Conservation (phyloP, 1,284 basidiomycete species). For the Cryptococcus neoformans region DNA sequence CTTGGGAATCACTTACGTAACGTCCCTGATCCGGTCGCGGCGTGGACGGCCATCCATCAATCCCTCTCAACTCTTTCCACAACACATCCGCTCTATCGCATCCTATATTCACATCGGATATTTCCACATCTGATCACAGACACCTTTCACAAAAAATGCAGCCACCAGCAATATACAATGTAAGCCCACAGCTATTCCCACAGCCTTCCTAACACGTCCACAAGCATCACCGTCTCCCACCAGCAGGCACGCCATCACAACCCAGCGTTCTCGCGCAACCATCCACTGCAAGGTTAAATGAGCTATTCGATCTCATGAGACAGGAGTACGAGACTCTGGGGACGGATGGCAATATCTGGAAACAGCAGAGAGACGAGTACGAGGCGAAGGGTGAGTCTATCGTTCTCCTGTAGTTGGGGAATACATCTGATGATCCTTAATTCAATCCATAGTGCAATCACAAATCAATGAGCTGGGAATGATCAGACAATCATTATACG, state of each 20-base stretch:
- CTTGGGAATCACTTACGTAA: too few relatives aligned
- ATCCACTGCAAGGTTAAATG: constrained; percentile 58
- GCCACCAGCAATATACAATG: constrained; percentile 42
- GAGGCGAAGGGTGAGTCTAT: constrained; percentile 72
- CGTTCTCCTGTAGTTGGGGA: not conserved
- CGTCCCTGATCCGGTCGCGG: too few relatives aligned
- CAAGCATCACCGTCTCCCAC: constrained; percentile 45
- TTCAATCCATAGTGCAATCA: constrained; percentile 56
- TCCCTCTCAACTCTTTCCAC: too few relatives aligned
- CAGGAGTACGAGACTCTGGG: constrained; percentile 80
- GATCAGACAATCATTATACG: constrained; percentile 70
- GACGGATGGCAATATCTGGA: constrained; percentile 65
- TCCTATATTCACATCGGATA: too few relatives aligned
- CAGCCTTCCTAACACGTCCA: not conserved
- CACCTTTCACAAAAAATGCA: constrained; percentile 23
- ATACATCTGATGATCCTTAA: not conserved
- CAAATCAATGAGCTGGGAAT: constrained; percentile 71
- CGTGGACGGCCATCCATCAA: too few relatives aligned
- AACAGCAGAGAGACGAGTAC: constrained; percentile 82
- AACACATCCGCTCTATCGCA: too few relatives aligned
- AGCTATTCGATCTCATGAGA: constrained; percentile 77
- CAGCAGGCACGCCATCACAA: constrained; percentile 31
- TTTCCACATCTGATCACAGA: too few relatives aligned
- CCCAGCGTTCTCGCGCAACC: constrained; percentile 19
- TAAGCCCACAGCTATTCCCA: constrained; percentile 11